These are phyloP conservation scores for Penicillium canariense DNA, from an alignment of 495 filamentous ascomycete genomes.

Conservation along the genomic window DNA sequence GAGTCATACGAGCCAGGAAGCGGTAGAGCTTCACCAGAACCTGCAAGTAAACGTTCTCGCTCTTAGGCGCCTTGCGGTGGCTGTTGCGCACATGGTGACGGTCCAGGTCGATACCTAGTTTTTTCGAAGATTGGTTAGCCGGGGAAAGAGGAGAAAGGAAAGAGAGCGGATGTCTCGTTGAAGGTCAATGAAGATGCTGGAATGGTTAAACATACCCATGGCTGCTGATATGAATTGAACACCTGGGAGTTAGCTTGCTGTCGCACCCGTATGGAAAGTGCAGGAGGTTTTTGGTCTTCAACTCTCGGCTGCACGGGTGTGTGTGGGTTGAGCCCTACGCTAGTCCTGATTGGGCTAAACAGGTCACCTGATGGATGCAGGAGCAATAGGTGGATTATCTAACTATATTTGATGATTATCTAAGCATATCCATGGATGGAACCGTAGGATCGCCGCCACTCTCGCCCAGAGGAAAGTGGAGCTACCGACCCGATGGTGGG, in stretches of 20 bases:
- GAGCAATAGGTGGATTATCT: too few species aligned
- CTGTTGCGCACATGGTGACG: slow-evolving; percentile 80
- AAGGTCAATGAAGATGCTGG: not conserved
- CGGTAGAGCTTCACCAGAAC: slow-evolving; percentile 98
- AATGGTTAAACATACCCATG: slow-evolving; percentile 44
- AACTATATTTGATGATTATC: too few species aligned
- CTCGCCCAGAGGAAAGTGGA: too few species aligned
- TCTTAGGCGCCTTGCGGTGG: slow-evolving; percentile 94
- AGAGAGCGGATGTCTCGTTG: not conserved
- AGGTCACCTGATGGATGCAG: slow-evolving; percentile 9
- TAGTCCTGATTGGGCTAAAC: slow-evolving; percentile 30
- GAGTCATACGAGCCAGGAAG: slow-evolving; percentile 89
- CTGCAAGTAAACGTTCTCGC: slow-evolving; percentile 96
- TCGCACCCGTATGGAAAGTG: slow-evolving; percentile 44
- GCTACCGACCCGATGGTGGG: too few species aligned
- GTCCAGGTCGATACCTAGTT: slow-evolving; percentile 65
- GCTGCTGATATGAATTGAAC: slow-evolving; percentile 46
- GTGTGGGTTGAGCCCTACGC: slow-evolving; percentile 52
- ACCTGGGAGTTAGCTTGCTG: slow-evolving; percentile 47
- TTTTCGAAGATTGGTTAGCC: slow-evolving; percentile 13
- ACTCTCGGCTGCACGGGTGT: slow-evolving; percentile 46
- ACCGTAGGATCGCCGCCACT: too few species aligned
- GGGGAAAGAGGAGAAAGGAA: not conserved
- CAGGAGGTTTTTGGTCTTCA: slow-evolving; percentile 45
- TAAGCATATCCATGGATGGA: too few species aligned